Conservation (phyloP, 495 filamentous ascomycete genomes). For the Penicillium paradoxum region DNA sequence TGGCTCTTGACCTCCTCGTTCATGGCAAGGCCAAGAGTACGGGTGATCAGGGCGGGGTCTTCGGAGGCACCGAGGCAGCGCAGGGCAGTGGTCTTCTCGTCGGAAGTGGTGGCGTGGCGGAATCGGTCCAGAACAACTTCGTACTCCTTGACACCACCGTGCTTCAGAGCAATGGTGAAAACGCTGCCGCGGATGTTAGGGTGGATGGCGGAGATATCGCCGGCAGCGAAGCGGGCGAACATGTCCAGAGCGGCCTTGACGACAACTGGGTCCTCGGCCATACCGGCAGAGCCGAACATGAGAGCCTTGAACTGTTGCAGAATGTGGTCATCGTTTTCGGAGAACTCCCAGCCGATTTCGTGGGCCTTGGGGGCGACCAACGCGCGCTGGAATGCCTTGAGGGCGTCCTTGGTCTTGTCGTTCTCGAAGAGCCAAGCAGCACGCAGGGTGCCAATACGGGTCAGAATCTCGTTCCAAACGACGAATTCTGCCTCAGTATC, state of each 20-base stretch:
- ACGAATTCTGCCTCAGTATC: constrained; percentile 80
- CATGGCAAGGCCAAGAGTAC: constrained; percentile 69
- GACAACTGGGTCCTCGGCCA: constrained; percentile 54
- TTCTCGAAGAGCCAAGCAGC: constrained; percentile 88
- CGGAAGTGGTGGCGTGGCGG: constrained; percentile 76
- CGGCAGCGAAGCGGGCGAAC: constrained; percentile 57
- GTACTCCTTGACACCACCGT: constrained; percentile 59
- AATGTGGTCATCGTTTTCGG: constrained; percentile 76
- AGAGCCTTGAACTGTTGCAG: constrained; percentile 76
- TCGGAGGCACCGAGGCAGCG: constrained; percentile 78
- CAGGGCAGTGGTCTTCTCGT: constrained; percentile 94
- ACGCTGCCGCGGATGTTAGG: constrained; percentile 62
- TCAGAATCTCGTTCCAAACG: constrained; percentile 88
- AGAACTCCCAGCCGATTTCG: constrained; percentile 82
- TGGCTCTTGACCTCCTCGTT: constrained; percentile 88
- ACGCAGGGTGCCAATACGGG: constrained; percentile 68
- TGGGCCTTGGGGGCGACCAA: constrained; percentile 74
- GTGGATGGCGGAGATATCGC: constrained; percentile 57
- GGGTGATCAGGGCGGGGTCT: constrained; percentile 71
- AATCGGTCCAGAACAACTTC: constrained; percentile 77
- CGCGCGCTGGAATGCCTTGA: constrained; percentile 75
- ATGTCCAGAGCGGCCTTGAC: constrained; percentile 58
- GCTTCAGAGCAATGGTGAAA: constrained; percentile 57
- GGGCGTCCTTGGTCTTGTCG: constrained; percentile 60
- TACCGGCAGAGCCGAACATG: constrained; percentile 58